These are phyloP conservation scores for Epichloe aotearoae DNA, from an alignment of 2,329 filamentous ascomycete species.

Conservation along the genomic window DNA sequence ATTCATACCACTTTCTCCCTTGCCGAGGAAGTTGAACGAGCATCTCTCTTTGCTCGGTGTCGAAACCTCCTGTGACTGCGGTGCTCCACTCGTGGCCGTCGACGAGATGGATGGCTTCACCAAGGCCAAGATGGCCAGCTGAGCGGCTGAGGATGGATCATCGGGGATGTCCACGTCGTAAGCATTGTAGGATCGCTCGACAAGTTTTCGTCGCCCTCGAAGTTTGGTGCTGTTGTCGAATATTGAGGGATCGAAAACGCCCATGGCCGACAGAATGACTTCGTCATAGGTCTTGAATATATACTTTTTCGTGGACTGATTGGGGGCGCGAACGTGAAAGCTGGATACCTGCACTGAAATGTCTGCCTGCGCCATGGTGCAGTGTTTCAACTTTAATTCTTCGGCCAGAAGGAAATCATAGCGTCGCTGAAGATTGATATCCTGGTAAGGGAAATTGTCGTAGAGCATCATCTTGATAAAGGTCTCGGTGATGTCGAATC, in stretches of 20 bases:
- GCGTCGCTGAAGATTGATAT: conserved; percentile 79
- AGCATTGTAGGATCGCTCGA: conserved; percentile 81
- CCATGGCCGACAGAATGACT: conserved; percentile 85
- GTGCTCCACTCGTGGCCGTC: conserved; percentile 27
- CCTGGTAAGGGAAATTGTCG: conserved; percentile 88
- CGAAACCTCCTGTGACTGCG: conserved; percentile 34
- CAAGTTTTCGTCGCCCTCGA: conserved; percentile 61
- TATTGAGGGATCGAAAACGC: conserved; percentile 78
- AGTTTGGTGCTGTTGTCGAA: conserved; percentile 79
- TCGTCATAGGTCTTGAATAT: conserved; percentile 96
- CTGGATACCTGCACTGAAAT: conserved; percentile 80
- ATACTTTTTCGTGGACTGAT: conserved; percentile 84
- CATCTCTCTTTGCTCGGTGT: conserved; percentile 50
- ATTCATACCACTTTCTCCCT: conserved; percentile 55
- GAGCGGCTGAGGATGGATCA: conserved; percentile 76
- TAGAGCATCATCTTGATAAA: conserved; percentile 98
- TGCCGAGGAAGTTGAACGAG: conserved; percentile 55
- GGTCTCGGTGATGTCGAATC: conserved; percentile 81
- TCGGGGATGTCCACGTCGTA: conserved; percentile 83
- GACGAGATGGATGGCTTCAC: conserved; percentile 46
- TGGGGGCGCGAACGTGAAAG: conserved; percentile 80
- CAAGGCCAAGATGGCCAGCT: conserved; percentile 50
- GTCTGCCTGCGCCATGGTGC: conserved; percentile 79
- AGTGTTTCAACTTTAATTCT: conserved; percentile 87
- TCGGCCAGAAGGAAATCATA: conserved; percentile 92